phyloP scores from a whole-genome alignment of 129 eudicot genomes.

The Lactuca saligna region DNA sequence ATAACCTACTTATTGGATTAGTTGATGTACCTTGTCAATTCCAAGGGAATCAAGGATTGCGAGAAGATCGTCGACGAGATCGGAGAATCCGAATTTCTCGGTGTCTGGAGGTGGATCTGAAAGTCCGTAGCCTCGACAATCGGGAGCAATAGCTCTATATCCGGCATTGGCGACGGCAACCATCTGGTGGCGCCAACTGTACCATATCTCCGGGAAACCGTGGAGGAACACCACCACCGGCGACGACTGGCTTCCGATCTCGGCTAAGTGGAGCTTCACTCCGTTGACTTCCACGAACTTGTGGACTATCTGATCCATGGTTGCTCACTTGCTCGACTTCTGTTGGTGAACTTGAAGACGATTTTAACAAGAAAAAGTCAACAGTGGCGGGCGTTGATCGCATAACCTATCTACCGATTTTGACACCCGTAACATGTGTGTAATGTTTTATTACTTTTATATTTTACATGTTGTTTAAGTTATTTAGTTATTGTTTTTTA shows the following conservation, averaged over 20 bases:
- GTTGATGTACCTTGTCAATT: conserved; percentile 34
- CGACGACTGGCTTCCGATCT: conserved; percentile 33
- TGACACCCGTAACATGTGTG: no score
- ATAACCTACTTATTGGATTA: not conserved
- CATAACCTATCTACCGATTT: no score
- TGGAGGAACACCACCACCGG: conserved; percentile 36
- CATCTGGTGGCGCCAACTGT: conserved; percentile 54
- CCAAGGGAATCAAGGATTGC: conserved; percentile 38
- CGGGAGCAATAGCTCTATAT: conserved; percentile 35
- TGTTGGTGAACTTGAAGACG: not conserved
- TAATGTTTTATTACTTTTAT: no score
- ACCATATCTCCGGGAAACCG: conserved; percentile 52
- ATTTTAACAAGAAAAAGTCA: not conserved
- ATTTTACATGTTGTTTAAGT: no score
- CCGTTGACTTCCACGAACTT: conserved; percentile 31
- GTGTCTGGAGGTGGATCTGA: conserved; percentile 44
- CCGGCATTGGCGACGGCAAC: conserved; percentile 38
- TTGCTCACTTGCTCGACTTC: not conserved
- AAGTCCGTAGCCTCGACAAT: conserved; percentile 45
- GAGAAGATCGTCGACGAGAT: conserved; percentile 33
- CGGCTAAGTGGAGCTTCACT: conserved; percentile 40
- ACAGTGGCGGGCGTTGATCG: not conserved
- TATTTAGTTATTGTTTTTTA: no score
- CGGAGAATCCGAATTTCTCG: conserved; percentile 30
- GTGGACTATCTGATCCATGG: conserved; percentile 39